Conservation (phyloP, 805 yeast species). For the Candida easanensis region DNA sequence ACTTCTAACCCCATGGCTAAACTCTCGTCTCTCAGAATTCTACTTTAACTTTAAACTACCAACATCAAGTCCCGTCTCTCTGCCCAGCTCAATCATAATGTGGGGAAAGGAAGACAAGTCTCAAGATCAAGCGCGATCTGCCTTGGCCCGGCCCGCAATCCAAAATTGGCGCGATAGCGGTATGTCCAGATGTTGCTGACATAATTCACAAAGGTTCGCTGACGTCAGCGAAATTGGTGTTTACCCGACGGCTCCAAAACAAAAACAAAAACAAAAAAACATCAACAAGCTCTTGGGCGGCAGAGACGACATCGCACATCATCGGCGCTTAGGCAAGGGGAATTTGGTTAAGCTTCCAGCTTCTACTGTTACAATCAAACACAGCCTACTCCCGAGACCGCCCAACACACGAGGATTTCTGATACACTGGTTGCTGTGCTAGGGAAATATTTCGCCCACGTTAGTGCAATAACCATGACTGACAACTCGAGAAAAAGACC, state of each 20-base stretch:
- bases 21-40: too few relatives aligned
- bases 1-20: too few relatives aligned
- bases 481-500: slow-evolving; percentile 18
- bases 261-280: slow-evolving; percentile 14
- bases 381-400: background rate
- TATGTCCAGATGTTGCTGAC: slow-evolving; percentile 3
- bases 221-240: background rate
- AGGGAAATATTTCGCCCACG: slow-evolving; percentile 20
- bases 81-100: too few relatives aligned
- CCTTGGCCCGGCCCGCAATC: too few relatives aligned
- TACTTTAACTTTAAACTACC: too few relatives aligned
- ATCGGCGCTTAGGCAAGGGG: background rate
- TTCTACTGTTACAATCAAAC: background rate
- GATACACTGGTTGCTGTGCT: slow-evolving; percentile 47
- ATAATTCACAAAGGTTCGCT: background rate
- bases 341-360: background rate
- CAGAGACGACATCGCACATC: background rate
- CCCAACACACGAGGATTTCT: slow-evolving; percentile 19
- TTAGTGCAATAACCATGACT: slow-evolving; percentile 2
- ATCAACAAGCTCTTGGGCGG: slow-evolving; percentile 11
- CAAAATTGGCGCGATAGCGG: background rate
- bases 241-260: slow-evolving; percentile 8
- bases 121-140: too few relatives aligned
- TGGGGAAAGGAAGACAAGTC: too few relatives aligned
- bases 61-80: too few relatives aligned